These are phyloP conservation scores for Gentiana straminea DNA, from an alignment of 257 asterid species.

Conservation along the genomic window DNA sequence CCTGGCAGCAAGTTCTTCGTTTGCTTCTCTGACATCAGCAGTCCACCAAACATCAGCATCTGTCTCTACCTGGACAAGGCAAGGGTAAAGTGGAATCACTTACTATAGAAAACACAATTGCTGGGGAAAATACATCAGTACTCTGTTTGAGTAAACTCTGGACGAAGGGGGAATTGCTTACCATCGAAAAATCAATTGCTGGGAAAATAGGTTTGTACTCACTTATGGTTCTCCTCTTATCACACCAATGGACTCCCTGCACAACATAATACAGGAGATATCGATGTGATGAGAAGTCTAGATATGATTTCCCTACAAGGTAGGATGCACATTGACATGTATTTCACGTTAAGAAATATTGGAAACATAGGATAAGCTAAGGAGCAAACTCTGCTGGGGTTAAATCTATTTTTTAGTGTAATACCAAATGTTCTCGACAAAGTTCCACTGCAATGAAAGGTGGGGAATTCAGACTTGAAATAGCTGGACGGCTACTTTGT, in stretches of 20 bases:
- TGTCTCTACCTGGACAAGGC: constrained; percentile 50
- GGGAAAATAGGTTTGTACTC: constrained; percentile 76
- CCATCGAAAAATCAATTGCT: constrained; percentile 89
- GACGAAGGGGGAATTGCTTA: constrained; percentile 23
- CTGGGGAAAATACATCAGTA: no score
- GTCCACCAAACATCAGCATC: constrained; percentile 72
- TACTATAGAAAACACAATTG: no score
- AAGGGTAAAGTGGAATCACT: neutral
- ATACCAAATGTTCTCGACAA: constrained; percentile 91
- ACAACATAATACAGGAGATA: constrained; percentile 7
- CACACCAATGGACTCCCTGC: constrained; percentile 99
- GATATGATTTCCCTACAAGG: no score
- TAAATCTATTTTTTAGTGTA: constrained; percentile 4
- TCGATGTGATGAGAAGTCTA: neutral
- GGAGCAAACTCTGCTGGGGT: neutral
- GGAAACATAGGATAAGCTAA: no score
- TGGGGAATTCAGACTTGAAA: constrained; percentile 74
- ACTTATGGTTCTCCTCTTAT: constrained; percentile 72
- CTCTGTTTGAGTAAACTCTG: no score
- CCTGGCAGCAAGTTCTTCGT: constrained; percentile 65
- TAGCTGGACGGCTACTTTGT: constrained; percentile 58
- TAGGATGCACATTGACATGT: no score
- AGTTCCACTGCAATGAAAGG: constrained; percentile 72
- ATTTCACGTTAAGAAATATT: no score
- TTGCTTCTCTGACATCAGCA: constrained; percentile 52